Evolutionary conservation across 139 green algal species (phyloP), one percentile per base, ranked within the genome.

Genomic region (Chlorella ohadii): DNA sequence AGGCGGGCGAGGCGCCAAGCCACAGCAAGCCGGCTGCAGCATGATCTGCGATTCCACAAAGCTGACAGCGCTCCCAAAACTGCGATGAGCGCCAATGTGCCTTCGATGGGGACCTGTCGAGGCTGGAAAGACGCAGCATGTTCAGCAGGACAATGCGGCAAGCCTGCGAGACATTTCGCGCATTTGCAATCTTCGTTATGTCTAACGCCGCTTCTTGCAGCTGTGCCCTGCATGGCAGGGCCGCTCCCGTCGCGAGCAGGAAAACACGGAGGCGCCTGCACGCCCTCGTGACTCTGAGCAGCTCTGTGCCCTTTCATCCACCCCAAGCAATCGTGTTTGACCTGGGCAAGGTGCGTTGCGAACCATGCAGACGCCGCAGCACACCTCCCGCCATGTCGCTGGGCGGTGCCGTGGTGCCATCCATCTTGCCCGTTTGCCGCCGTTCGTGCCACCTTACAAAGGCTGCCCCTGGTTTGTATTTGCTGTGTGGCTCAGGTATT

Each of bases 311-410:
- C 31, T 27, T 17, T 16, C 11, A 13, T 19, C 15, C 12, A 27
- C 73, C 73, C 33, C 47, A 11, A 47, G 64, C 78, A 7, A 64
- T 83, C 1, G 44, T 83, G 1, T 83, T 83, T 25, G 78, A 83
- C 20, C 41, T 76, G 15, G 78, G 78, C 17, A 83, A 75, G 78
- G 78, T 63, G 25, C 15, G 44, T 22, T 13, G 51, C 51, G 15
- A 59, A 34, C 34, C 2, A n/a, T 74, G 33, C 67, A 51, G 33
- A n/a, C 20, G 25, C 15, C 67, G 55, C 31, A 3, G 51, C 12
- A 19, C 51, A 22, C 19, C 34, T 31, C 36, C 34, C 20, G 34
- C 28, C 67, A 44, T 25, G 19, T 27, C 33, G 28, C 28, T 13
- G 31, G 33, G 28, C 5, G n/a, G 28, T 72, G n/a, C n/a, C n/a